Base-by-base conservation (phyloP, 352 stramenopile species). In the Thraustochytrium sp. region DNA sequence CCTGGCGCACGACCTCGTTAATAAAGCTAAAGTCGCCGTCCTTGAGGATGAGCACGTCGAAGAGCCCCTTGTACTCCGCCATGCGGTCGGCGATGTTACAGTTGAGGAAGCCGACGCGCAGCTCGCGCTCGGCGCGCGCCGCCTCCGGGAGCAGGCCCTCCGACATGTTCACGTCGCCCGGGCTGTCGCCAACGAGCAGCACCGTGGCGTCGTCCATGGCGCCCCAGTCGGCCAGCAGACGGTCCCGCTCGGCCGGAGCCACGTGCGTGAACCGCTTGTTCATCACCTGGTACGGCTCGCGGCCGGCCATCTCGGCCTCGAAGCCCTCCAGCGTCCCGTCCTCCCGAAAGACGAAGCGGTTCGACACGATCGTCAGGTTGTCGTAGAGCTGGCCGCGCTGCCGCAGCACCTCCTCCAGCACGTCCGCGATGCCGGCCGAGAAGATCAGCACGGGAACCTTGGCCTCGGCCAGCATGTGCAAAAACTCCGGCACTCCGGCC, bases 201-300 rank as follows among this genome's bases (percentile, higher is more conserved):
- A 86, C 54, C 21, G 65, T 80, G 9, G 23, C 31, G 18, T 63
- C 42, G 23, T 87, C 2, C 11, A n/a, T 4, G 23, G 76, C 2
- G 37, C 40, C 68, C 34, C 40, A 46, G 4, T 11, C 23, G 44
- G 3, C 31, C 0, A 68, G 13, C 4, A 65, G 42, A 9, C 21
- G 31, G 21, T 65, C 3, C 53, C 26, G 48, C 9, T 29, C 29
- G n/a, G 36, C 53, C 34, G 83, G 31, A 2, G 55, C 11, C 13
- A 84, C 49, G 16, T 42, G 26, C 29, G 59, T 46, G 2, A 62
- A 68, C 26, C 63, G 65, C 68, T 87, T 87, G 40, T 87, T 87
- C 34, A 87, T 53, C 9, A 87, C 84, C 34, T 87, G 84, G 48
- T 85, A 86, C 31, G 84, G 84, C 55, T 87, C 84, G 29, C 37